A percentile compares a stretch with the other conserved stretches of the same genome.
Evolutionary conservation across 2,329 filamentous ascomycete species (phyloP).

Genomic region (Trichothecium sympodiale): DNA sequence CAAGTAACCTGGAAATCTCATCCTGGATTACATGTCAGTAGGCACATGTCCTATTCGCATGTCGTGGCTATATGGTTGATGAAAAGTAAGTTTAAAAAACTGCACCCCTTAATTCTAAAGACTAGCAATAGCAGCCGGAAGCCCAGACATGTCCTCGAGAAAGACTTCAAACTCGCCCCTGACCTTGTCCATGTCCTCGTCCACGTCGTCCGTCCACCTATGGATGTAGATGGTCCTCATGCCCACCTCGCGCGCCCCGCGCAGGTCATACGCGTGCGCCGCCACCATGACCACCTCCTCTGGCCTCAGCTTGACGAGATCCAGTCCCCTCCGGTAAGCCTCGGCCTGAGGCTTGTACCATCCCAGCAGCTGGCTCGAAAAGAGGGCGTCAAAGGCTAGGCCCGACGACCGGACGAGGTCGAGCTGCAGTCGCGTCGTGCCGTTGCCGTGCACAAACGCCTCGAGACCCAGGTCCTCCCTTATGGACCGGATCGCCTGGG

Average conservation of each 20-base stretch:
- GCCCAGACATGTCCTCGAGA: constrained; percentile 11
- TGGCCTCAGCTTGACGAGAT: constrained; percentile 27
- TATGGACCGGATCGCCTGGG: constrained; percentile 26
- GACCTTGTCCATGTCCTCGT: constrained; percentile 30
- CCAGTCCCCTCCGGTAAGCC: constrained; percentile 32
- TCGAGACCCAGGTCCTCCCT: constrained; percentile 23
- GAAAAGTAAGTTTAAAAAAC: too few species aligned
- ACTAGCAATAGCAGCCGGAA: constrained; percentile 6
- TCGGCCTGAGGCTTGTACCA: constrained; percentile 35
- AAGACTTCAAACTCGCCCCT: constrained; percentile 26
- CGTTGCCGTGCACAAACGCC: constrained; percentile 42
- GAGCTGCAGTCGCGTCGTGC: constrained; percentile 41
- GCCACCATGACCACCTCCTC: constrained; percentile 41
- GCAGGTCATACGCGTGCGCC: constrained; percentile 41
- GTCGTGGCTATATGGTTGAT: too few species aligned
- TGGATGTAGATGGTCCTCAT: constrained; percentile 41
- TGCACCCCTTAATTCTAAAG: too few species aligned
- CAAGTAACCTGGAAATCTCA: too few species aligned
- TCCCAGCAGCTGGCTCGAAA: constrained; percentile 39
- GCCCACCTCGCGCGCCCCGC: constrained; percentile 35
- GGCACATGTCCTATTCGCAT: too few species aligned
- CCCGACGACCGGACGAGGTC: constrained; percentile 36
- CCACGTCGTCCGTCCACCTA: constrained; percentile 40
- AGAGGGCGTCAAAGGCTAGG: constrained; percentile 37
- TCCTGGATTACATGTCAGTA: too few species aligned